A percentile compares a stretch with the other conserved stretches of the same genome.
These are phyloP conservation scores for Phaffomyces thermotolerans DNA, from an alignment of 805 yeast genomes.

Conservation along the genomic window DNA sequence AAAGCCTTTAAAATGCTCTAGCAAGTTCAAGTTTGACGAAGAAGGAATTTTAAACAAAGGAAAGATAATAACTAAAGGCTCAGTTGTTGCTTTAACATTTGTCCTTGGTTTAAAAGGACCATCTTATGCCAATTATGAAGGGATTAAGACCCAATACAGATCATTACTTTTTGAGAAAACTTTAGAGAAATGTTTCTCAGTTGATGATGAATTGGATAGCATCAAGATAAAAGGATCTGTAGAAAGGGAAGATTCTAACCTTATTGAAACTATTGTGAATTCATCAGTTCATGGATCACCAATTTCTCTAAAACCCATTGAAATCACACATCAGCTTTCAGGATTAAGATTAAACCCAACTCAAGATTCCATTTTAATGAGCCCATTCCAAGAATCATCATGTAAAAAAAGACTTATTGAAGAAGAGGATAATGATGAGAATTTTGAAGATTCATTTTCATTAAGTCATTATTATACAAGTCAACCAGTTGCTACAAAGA, in stretches of 20 bases:
- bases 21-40: conserved; percentile 19
- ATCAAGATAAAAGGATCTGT: background rate
- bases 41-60: conserved; percentile 12
- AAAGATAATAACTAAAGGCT: background rate
- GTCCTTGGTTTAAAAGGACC: conserved; percentile 1
- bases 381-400: conserved; percentile 3
- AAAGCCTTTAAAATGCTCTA: conserved; percentile 12
- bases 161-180: conserved; percentile 8
- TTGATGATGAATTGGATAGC: conserved; percentile 11
- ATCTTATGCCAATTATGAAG: background rate
- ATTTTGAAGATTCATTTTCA: background rate
- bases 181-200: conserved; percentile 9
- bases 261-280: conserved; percentile 1
- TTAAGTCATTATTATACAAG: conserved; percentile 6
- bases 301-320: background rate
- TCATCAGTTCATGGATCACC: conserved; percentile 5
- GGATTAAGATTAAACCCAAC: background rate
- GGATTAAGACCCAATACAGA: background rate
- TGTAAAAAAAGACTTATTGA: background rate
- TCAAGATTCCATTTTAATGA: conserved; percentile 2
- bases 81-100: conserved; percentile 15
- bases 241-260: background rate
- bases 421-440: background rate
- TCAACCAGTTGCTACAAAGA: conserved; percentile 12
- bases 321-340: background rate